A percentile compares a stretch with the other conserved stretches of the same genome.
Evolutionary conservation across 441 rosid genomes (phyloP).

Genomic region (Gossypium schwendimanii): DNA sequence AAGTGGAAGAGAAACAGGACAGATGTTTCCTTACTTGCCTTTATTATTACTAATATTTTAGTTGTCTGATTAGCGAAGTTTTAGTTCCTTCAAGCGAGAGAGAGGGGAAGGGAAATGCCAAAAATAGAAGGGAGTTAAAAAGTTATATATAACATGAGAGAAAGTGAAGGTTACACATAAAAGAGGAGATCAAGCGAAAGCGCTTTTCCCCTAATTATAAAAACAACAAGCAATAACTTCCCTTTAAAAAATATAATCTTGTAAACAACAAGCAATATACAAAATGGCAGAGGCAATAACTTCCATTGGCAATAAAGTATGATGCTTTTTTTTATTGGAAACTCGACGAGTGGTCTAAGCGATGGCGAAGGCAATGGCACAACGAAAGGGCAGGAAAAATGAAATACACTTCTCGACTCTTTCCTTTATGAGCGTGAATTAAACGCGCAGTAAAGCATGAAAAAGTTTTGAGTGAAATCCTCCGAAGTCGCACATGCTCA

Average conservation of each 20-base stretch:
- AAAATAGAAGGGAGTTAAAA: conserved; percentile 23
- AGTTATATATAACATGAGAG: neutral
- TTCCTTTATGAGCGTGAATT: neutral
- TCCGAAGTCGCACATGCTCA: conserved; percentile 18
- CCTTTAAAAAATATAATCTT: neutral
- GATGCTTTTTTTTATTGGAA: conserved; percentile 15
- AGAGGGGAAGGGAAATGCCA: conserved; percentile 19
- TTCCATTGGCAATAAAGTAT: conserved; percentile 9
- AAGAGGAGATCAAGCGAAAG: conserved; percentile 15
- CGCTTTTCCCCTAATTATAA: no score
- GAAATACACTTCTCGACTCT: no score
- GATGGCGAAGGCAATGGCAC: neutral
- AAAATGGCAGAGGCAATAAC: conserved; percentile 10
- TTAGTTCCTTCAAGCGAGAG: conserved; percentile 14
- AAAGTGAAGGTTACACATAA: conserved; percentile 19
- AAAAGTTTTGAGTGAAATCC: conserved; percentile 9
- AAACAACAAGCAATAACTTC: neutral
- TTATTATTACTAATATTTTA: neutral
- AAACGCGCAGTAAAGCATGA: neutral
- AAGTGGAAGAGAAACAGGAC: neutral
- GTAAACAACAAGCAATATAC: no score
- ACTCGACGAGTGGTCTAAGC: conserved; percentile 17
- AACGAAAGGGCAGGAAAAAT: neutral
- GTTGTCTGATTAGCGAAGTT: conserved; percentile 8
- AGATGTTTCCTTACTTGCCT: conserved; percentile 15